Evolutionary conservation across 805 yeast genomes (phyloP).

Genomic region (Clavispora santaluciae): DNA sequence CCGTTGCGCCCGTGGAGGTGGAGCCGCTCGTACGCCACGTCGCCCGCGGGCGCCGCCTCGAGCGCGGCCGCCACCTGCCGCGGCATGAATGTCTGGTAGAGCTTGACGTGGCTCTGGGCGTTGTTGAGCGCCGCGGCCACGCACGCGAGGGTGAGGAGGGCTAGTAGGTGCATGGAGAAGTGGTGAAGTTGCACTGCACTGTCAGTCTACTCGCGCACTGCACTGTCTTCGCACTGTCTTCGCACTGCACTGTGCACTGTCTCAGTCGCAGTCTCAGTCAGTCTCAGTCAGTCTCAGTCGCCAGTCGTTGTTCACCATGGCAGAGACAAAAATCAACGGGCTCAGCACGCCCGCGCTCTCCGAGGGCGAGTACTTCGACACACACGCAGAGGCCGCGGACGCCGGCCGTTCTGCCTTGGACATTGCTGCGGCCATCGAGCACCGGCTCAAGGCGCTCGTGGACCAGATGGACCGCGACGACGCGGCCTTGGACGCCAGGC

Average conservation of each 20-base stretch:
- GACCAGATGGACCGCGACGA: slow-evolving; percentile 24
- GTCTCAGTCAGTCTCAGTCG: too few relatives aligned
- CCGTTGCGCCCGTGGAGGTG: background rate
- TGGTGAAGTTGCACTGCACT: too few relatives aligned
- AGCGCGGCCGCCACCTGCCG: slow-evolving; percentile 8
- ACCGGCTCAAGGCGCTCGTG: slow-evolving; percentile 18
- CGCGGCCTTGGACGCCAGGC: slow-evolving; percentile 21
- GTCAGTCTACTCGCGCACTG: too few relatives aligned
- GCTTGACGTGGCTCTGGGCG: slow-evolving; percentile 3
- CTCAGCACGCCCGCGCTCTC: slow-evolving; percentile 32
- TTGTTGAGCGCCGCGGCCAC: background rate
- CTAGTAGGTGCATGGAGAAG: background rate
- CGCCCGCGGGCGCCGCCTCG: background rate
- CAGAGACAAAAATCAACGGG: slow-evolving; percentile 18
- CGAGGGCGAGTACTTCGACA: slow-evolving; percentile 21
- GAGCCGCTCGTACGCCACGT: background rate
- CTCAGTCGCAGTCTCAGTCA: too few relatives aligned
- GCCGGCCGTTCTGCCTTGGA: slow-evolving; percentile 22
- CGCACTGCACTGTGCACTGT: too few relatives aligned
- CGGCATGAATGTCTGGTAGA: slow-evolving; percentile 9
- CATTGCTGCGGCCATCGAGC: slow-evolving; percentile 31
- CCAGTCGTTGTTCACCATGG: too few relatives aligned
- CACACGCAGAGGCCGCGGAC: slow-evolving; percentile 1
- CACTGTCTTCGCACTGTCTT: too few relatives aligned
- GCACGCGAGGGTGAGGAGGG: background rate